Evolutionary conservation across 164 flowering plant genomes (phyloP), one percentile per base, ranked within the genome.

Genomic region (Taxillus chinensis): DNA sequence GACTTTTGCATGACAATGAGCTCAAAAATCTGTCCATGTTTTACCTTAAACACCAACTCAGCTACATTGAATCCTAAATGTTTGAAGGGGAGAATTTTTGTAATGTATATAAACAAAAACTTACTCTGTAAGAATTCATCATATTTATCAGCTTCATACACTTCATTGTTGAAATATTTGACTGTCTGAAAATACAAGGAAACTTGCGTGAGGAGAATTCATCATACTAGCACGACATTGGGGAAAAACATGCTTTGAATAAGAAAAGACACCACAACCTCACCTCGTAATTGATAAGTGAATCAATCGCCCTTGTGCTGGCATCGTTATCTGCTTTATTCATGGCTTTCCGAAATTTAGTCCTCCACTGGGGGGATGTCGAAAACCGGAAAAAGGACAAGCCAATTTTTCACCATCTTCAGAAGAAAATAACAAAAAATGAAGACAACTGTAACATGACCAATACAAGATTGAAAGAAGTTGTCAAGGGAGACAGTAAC

Each of bases 251-350:
- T 27, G 27, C 27, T 27, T 27, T 27, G 27, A 27, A 27, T 27
- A 37, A 4, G 38, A 16, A 55, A n/a, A 41, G 17, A 46, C 8
- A 60, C 48, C 14, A 12, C 41, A 65, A 40, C 39, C 63, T 54
- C 61, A 89, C 99, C 95, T 93, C 99, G 78, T 93, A 93, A 78
- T 93, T 93, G 45, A 93, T 83, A 65, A 93, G 86, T 56, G 99
- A 93, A 75, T 93, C 99, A 70, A 93, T 77, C 62, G 97, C 99
- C 73, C 86, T 89, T 58, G 97, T 77, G 71, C 84, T 84, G 49
- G 99, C 99, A 82, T 93, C 97, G 79, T 93, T 93, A 70, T 93
- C 99, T 77, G 99, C 97, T 78, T 90, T 93, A 68, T 93, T 93
- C 99, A 93, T 93, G 59, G 75, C 85, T 80, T 93, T 93, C 78